Base-by-base conservation (phyloP, 73 alveolate species). In the Symbiodinium pilosum region DNA sequence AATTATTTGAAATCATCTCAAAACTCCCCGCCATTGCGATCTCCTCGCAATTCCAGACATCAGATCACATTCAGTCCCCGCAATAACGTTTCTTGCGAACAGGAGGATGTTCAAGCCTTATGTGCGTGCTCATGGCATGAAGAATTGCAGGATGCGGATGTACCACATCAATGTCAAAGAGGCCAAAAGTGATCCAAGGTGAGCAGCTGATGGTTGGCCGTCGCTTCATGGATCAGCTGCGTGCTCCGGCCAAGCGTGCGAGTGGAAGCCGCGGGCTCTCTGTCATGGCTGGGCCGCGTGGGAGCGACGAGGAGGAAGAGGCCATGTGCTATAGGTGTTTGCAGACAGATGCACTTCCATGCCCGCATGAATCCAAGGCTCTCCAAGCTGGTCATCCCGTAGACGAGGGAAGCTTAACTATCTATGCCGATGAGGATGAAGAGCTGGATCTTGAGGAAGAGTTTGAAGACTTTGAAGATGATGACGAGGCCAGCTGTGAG, bases 171-270 rank as follows among this genome's bases (percentile, higher is more conserved):
- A 56, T 30, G 20, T 24, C 28, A 69, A 32, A 8, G n/a, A 69
- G 84, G n/a, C 12, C n/a, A n/a, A 20, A 83, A 83, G 89, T 69
- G 84, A 21, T 32, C 54, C 69, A 21, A 87, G 94, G 94, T 73
- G 95, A 89, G 71, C 95, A 89, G 34, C 87, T 89, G 2, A 71
- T 89, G 75, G 43, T 89, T 32, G 95, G 95, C 39, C 87, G 95
- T 47, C 95, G 95, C 44, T 89, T 89, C 87, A 26, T 89, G 39
- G 95, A 89, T 64, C 95, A 89, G 69, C 69, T 89, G 26, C 95
- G 95, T 34, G 95, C 59, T 14, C 95, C 95, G 8, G 28, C 30
- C 38, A 59, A 38, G 44, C 64, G 86, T 38, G 84, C 47, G 24
- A 38, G 56, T 5, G 86, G 69, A 5, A n/a, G n/a, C n/a, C 39